Base-by-base conservation (phyloP, 495 filamentous ascomycete genomes). In the Cairneyella variabilis region DNA sequence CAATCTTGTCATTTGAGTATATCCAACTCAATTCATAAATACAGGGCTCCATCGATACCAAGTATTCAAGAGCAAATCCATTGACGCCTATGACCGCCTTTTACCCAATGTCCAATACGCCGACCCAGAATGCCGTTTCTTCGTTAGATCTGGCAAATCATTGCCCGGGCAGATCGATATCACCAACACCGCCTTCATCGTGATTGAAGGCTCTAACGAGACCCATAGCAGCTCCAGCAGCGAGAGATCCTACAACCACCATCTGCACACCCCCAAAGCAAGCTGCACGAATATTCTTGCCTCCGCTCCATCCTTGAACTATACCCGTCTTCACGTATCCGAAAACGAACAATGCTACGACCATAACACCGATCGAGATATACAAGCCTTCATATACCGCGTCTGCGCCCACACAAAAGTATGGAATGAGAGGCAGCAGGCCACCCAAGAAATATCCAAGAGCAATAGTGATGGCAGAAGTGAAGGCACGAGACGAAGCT, bases 401-500 rank as follows among this genome's bases (percentile, higher is more conserved):
- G 2, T 67, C 27, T 10, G 68, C 67, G 0, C 71, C 70, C 28
- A 89, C 82, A 54, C 85, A 86, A 60, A 91, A 84, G 64, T 91
- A 91, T 3, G 87, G 88, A n/a, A 89, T 61, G 7, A 91, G 66
- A 10, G 86, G 86, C 0, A 90, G 68, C 21, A 87, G 76, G 1
- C 88, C 88, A 22, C 86, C 88, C 45, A 90, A 65, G 55, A 90
- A 80, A 66, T 91, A 91, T 7, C 83, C 85, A 6, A 84, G 54
- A 0, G 85, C 81, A 44, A 91, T 65, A 0, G 83, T 85, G 12
- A 82, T 54, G 44, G 78, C 76, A 54, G 82, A 85, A n/a, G 76
- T 78, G 21, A 78, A 69, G 32, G 82, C 76, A 5, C 79, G 71
- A 2, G 74, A 75, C 9, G 62, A 69, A 1, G 75, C 73, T 0